Conservation (phyloP, 768 basidiomycete species). For the Amanita exitialis region DNA sequence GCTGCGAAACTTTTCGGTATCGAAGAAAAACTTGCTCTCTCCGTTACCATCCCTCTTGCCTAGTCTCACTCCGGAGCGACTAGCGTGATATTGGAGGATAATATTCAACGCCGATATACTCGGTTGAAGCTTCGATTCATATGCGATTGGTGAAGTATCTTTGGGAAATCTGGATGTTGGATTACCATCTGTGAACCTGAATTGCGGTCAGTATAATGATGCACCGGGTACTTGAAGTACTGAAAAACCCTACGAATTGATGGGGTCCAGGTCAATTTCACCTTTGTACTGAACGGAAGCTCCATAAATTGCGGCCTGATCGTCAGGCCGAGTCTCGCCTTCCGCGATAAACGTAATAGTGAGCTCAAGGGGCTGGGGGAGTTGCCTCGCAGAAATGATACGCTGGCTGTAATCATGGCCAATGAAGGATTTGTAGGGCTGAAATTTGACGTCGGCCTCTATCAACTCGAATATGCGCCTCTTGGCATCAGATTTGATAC, state of each 20-base stretch:
- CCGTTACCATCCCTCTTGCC: constrained; percentile 22
- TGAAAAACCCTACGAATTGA: background rate
- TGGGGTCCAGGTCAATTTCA: background rate
- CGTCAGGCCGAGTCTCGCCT: constrained; percentile 22
- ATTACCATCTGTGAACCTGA: constrained; percentile 43
- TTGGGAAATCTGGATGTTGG: constrained; percentile 18
- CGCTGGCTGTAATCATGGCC: constrained; percentile 43
- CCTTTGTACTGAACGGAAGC: constrained; percentile 11
- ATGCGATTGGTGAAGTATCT: no score
- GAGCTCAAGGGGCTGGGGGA: constrained; percentile 36
- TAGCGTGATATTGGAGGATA: constrained; percentile 39
- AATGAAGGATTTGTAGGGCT: constrained; percentile 24
- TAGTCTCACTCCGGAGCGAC: constrained; percentile 36
- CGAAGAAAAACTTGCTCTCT: constrained; percentile 45
- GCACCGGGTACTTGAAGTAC: background rate
- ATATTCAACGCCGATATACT: constrained; percentile 51
- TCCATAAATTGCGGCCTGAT: constrained; percentile 29
- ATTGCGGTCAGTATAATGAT: background rate
- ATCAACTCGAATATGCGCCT: constrained; percentile 47
- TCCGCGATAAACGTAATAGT: constrained; percentile 32
- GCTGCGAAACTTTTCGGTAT: constrained; percentile 10
- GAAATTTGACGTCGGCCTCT: constrained; percentile 27
- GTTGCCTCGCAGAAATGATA: constrained; percentile 32
- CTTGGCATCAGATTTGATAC: constrained; percentile 22
- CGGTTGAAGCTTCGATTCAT: constrained; percentile 36